Evolutionary conservation across 352 stramenopile genomes (phyloP), one percentile per base, ranked within the genome.

Genomic region (Phytophthora pisi): DNA sequence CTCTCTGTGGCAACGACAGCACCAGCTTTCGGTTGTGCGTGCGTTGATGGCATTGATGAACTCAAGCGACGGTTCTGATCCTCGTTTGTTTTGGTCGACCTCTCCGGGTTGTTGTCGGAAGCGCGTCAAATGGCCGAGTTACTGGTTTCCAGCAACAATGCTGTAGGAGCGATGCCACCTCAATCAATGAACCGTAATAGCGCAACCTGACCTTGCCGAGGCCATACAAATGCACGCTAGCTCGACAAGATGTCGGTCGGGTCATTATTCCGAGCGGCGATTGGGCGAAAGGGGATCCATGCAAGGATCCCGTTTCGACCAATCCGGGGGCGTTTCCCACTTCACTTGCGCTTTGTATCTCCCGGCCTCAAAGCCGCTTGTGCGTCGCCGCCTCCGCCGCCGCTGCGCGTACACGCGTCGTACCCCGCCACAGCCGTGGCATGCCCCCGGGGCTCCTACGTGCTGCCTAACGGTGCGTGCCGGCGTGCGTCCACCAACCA

Each of bases 401-500:
- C 34, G 18, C 42, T 30, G 57, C 47, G 45, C 51, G 18, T 53
- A 38, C 11, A 59, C 52, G 15, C 28, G 43, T 34, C 49, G 50
- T 61, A 55, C 47, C 10, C 34, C 34, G 34, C 34, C 34, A 16
- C 10, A 10, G 9, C 8, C 31, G 9, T 77, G 51, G 56, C 30
- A 69, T 71, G 70, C 60, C 70, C 59, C 55, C 50, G 7, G 55
- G n/a, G 30, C 36, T 16, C 16, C 59, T 51, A 60, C 50, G 50
- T 64, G 31, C 60, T 71, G 64, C 38, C 57, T 58, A 74, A 77
- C 69, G 69, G 69, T 77, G 65, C 69, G 69, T 77, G 15, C 51
- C 4, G 18, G 18, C 52, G 38, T 5, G 15, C 52, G 38, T 5
- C 20, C 54, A 54, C 9, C 9, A 11, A 42, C 57, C 68, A 9